Base-by-base conservation (phyloP, 441 rosid species). In the Pelargonium myrrhifolium region DNA sequence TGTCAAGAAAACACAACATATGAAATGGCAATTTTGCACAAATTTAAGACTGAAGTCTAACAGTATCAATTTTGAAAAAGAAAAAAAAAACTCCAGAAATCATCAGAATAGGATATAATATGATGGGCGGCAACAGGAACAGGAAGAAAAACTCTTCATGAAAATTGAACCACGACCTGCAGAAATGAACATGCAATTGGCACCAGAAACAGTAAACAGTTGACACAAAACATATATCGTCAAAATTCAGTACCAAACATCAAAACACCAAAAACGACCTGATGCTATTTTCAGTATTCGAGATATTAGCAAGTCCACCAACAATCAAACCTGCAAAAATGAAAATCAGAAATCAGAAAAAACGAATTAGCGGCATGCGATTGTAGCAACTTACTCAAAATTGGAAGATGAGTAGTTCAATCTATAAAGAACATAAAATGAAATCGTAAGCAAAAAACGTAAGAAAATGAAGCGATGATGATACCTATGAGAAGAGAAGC, bases 401-500 rank as follows among this genome's bases (percentile, higher is more conserved):
- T 47, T 14, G 53, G 6, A 31, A 31, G 5, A 31, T 31, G 37
- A 31, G 37, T 31, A 31, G 6, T 31, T 31, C 37, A 31, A 31
- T 31, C 37, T 31, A 31, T 31, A 0, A 31, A 31, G 37, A 31
- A 31, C 37, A 4, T 31, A 3, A 31, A 31, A 31, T 4, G 37
- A 31, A 31, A 31, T 4, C n/a, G n/a, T n/a, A 7, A 31, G 37
- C 37, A 31, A 31, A 31, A 31, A 31, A 31, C 37, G 6, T 31
- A 31, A 4, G 37, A 31, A 31, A 31, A 31, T 31, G 37, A 7
- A 4, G 37, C 37, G 37, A 31, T 31, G 37, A 31, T 31, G 5
- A n/a, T n/a, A n/a, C 96, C 98, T 56, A 94, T 94, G 70, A 94
- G 90, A 79, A 94, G 93, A 64, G 99, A 94, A 81, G 94, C 97